Evolutionary conservation across 2,329 filamentous ascomycete genomes (phyloP).

Genomic region (Xylaria sp.): DNA sequence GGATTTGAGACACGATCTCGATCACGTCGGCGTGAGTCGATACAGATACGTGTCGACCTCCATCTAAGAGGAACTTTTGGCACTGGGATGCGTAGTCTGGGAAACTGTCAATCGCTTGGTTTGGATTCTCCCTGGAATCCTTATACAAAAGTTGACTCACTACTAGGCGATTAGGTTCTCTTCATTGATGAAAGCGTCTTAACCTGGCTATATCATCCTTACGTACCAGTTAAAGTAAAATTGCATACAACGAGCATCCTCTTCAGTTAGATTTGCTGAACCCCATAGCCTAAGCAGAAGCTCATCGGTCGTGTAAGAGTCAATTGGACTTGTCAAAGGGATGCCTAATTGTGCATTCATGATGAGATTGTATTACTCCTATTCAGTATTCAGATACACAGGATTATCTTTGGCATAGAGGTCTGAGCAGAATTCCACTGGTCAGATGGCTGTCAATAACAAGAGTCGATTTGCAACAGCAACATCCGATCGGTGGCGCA

Average conservation of each 20-base stretch:
- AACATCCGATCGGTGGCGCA: conserved; percentile 19
- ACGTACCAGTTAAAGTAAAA: conserved; percentile 37
- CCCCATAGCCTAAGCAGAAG: conserved; percentile 35
- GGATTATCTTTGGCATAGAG: neutral
- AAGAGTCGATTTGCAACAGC: neutral
- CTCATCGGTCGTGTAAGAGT: conserved; percentile 16
- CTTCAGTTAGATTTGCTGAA: conserved; percentile 19
- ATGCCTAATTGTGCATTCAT: conserved; percentile 16
- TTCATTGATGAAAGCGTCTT: neutral
- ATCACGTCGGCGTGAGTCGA: conserved; percentile 36
- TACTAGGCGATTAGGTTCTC: conserved; percentile 14
- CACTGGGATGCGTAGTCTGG: conserved; percentile 35
- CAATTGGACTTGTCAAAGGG: conserved; percentile 24
- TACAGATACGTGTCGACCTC: conserved; percentile 34
- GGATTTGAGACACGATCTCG: conserved; percentile 23
- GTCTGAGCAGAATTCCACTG: neutral
- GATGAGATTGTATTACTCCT: neutral
- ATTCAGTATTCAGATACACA: neutral
- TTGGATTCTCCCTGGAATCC: neutral
- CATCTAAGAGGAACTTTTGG: conserved; percentile 34
- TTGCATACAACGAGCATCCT: conserved; percentile 32
- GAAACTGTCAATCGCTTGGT: neutral
- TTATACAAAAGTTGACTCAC: conserved; percentile 12
- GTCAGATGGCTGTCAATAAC: neutral
- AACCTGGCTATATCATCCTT: neutral